phyloP scores from a whole-genome alignment of 2,329 filamentous ascomycete species.

The Alternaria sp. region DNA sequence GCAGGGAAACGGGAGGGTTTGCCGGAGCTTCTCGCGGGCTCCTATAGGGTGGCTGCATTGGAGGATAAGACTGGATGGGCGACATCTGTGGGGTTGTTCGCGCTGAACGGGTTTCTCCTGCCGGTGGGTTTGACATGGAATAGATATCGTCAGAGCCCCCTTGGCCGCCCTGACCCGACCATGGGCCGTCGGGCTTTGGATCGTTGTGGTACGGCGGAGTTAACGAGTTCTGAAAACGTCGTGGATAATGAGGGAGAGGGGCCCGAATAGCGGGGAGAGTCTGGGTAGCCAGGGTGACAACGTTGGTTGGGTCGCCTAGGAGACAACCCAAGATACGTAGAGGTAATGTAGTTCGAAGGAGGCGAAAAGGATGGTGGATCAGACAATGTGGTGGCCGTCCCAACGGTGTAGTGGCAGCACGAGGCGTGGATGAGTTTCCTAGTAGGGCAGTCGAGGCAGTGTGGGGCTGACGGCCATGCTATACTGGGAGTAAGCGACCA shows the following conservation, averaged over 20 bases:
- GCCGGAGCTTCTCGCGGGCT: conserved; percentile 25
- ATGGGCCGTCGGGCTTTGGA: conserved; percentile 43
- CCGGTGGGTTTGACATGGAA: conserved; percentile 36
- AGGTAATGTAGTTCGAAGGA: conserved; percentile 1
- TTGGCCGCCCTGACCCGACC: conserved; percentile 38
- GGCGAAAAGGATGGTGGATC: background rate
- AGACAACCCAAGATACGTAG: conserved; percentile 33
- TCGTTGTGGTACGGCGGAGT: conserved; percentile 43
- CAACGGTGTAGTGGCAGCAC: background rate
- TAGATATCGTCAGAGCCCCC: conserved; percentile 41
- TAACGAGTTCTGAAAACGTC: conserved; percentile 35
- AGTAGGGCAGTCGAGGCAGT: conserved; percentile 18
- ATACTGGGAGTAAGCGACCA: conserved; percentile 11
- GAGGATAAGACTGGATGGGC: conserved; percentile 29
- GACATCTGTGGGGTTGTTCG: conserved; percentile 39
- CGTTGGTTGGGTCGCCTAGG: conserved; percentile 25
- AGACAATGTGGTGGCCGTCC: background rate
- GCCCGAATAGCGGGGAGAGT: conserved; percentile 44
- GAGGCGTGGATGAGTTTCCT: conserved; percentile 10
- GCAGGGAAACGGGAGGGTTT: conserved; percentile 36
- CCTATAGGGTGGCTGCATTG: conserved; percentile 36
- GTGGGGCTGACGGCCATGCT: conserved; percentile 29
- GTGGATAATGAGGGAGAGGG: conserved; percentile 42
- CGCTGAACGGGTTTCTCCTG: conserved; percentile 30
- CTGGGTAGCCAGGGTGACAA: conserved; percentile 49